phyloP scores from a whole-genome alignment of 1,139 yeast species.

The Kluyveromyces sp. region DNA sequence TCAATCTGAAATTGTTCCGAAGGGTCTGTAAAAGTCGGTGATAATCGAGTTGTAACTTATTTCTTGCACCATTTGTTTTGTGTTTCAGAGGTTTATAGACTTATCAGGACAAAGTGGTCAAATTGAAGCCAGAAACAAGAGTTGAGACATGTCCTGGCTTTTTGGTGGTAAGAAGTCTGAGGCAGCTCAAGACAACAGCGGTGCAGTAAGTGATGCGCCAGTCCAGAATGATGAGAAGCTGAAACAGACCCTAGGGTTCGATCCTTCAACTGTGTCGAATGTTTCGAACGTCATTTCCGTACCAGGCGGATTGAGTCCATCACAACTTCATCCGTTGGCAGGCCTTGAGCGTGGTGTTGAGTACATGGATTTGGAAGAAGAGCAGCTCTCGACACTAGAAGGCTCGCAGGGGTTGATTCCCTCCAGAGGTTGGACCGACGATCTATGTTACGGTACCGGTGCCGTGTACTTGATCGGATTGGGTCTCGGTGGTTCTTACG shows the following conservation, averaged over 20 bases:
- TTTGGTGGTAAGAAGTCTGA: constrained; percentile 45
- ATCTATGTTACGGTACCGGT: constrained; percentile 96
- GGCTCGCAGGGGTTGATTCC: constrained; percentile 90
- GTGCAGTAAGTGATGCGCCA: neutral
- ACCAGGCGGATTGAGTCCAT: constrained; percentile 61
- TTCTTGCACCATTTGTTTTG: no score
- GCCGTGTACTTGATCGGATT: constrained; percentile 78
- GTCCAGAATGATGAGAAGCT: constrained; percentile 11
- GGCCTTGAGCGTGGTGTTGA: constrained; percentile 87
- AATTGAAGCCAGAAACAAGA: neutral
- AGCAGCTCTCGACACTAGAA: constrained; percentile 62
- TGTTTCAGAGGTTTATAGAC: no score
- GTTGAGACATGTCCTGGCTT: constrained; percentile 66
- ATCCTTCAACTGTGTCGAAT: constrained; percentile 58
- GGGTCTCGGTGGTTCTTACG: constrained; percentile 83
- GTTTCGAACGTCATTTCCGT: constrained; percentile 54
- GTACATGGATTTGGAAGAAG: constrained; percentile 84
- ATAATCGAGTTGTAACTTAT: no score
- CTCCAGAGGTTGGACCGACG: constrained; percentile 95
- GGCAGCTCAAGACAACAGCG: constrained; percentile 15
- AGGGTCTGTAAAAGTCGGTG: neutral
- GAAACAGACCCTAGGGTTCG: constrained; percentile 50
- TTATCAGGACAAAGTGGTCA: neutral
- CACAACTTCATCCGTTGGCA: constrained; percentile 86
- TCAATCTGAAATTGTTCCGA: neutral